Evolutionary conservation across 2,329 filamentous ascomycete species (phyloP).

Genomic region (Graphilbum ipis-grandicollis): DNA sequence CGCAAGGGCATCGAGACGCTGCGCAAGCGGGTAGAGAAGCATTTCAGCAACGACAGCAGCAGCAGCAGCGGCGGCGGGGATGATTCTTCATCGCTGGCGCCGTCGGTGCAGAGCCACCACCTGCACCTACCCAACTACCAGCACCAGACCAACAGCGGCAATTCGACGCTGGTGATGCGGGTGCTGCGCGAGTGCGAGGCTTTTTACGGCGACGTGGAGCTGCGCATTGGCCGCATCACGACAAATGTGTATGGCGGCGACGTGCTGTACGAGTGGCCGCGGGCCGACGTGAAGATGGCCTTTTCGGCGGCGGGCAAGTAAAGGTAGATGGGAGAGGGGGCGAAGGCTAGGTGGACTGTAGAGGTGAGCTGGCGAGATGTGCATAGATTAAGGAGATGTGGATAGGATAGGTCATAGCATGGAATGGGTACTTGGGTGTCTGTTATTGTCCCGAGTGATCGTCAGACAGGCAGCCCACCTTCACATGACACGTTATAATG

Average conservation of each 20-base stretch:
- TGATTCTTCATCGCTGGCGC: background rate
- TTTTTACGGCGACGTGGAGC: constrained; percentile 45
- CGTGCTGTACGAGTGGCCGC: constrained; percentile 48
- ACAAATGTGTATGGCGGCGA: constrained; percentile 48
- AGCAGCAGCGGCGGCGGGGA: background rate
- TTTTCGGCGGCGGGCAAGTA: constrained; percentile 20
- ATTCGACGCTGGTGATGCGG: constrained; percentile 36
- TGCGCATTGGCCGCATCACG: constrained; percentile 40
- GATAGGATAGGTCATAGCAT: too few relatives aligned
- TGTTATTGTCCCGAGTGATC: too few relatives aligned
- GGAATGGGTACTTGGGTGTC: too few relatives aligned
- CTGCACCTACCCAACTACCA: background rate
- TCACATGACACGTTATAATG: too few relatives aligned
- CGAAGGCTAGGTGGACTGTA: background rate
- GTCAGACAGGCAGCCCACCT: too few relatives aligned
- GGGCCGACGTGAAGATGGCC: constrained; percentile 41
- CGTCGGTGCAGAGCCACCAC: constrained; percentile 1
- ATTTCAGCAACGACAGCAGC: constrained; percentile 61
- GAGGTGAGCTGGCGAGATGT: background rate
- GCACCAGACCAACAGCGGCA: constrained; percentile 34
- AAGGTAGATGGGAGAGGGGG: background rate
- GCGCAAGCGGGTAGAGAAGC: constrained; percentile 86
- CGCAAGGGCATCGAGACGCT: constrained; percentile 79
- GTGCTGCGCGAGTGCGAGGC: constrained; percentile 43
- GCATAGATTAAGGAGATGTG: too few relatives aligned